Percentiles rank a stretch among this genome's conserved stretches.
phyloP scores from a whole-genome alignment of 108 stramenopile genomes.

The Nitzschia sp. region DNA sequence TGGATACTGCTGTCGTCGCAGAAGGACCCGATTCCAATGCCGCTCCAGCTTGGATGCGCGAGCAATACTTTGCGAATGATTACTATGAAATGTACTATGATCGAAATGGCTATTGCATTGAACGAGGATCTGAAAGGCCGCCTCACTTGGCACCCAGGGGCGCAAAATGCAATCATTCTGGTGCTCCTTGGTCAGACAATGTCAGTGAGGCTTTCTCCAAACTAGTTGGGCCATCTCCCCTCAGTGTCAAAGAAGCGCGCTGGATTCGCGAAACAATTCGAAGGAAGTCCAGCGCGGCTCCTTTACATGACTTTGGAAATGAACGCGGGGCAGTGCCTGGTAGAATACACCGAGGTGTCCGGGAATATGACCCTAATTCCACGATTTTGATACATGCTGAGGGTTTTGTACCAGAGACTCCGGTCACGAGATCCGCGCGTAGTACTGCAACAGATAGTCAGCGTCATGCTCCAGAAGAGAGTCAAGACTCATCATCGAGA shows the following conservation, averaged over 20 bases:
- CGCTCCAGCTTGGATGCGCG: constrained; percentile 59
- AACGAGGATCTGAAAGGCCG: constrained; percentile 72
- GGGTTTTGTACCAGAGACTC: constrained; percentile 6
- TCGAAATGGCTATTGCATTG: constrained; percentile 76
- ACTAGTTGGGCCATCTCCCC: constrained; percentile 58
- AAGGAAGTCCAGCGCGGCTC: background rate
- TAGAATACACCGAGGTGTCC: constrained; percentile 14
- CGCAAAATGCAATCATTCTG: constrained; percentile 67
- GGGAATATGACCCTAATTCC: constrained; percentile 31
- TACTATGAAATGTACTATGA: constrained; percentile 86
- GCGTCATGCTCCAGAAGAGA: background rate
- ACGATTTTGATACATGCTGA: constrained; percentile 27
- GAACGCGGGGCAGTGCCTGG: background rate
- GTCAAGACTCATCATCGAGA: background rate
- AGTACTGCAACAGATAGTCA: constrained; percentile 6
- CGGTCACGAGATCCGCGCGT: too few relatives aligned
- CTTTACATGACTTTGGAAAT: background rate
- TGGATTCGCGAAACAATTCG: constrained; percentile 48
- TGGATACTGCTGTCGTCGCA: constrained; percentile 45
- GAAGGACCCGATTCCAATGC: constrained; percentile 7
- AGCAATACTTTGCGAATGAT: constrained; percentile 88
- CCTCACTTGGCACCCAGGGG: constrained; percentile 82
- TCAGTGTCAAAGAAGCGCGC: constrained; percentile 32
- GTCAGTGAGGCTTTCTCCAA: constrained; percentile 50
- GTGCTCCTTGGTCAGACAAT: constrained; percentile 47